Base-by-base conservation (phyloP, 495 filamentous ascomycete species). In the Penicillium bovifimosum region DNA sequence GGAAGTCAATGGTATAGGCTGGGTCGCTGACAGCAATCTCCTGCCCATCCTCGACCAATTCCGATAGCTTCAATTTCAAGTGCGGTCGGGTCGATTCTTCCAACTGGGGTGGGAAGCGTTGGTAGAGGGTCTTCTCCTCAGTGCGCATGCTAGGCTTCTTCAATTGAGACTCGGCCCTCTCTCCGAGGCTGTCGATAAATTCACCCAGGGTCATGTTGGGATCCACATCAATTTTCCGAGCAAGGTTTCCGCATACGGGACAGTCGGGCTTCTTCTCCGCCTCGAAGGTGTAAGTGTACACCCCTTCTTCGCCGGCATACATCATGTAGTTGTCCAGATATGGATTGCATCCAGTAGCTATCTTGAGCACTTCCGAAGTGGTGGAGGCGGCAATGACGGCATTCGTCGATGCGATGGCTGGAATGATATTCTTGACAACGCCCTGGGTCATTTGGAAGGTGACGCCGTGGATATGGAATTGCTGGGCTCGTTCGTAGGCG, bases 341-440 rank as follows among this genome's bases (percentile, higher is more conserved):
- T 0, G 93, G 89, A 41, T 91, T 92, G 50, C 81, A 81, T 39
- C 75, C 80, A 34, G 90, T 95, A 24, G 84, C 85, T 56, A 99
- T 90, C 73, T 99, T 99, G 70, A 96, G 79, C 9, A 91, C 92
- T 71, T 99, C 95, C 42, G 96, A 97, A 61, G 93, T 97, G 62
- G 91, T 96, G 34, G 85, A 84, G 3, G 91, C 95, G 3, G 95
- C 95, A 55, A 99, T 88, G 45, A 97, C 91, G 16, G 92, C 91
- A 68, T 99, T 99, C 5, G 95, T 99, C 1, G 89, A 92, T 35
- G 95, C 95, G 62, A 99, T 99, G 9, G 95, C 95, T 1, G 95
- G 95, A 54, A 99, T 99, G 68, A 99, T 99, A 64, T 99, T 97
- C 70, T 99, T 99, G 58, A 99, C 91, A 0, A 97, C 93, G 29